Conservation (phyloP, 768 basidiomycete genomes). For the Lanmaoa rubissima region DNA sequence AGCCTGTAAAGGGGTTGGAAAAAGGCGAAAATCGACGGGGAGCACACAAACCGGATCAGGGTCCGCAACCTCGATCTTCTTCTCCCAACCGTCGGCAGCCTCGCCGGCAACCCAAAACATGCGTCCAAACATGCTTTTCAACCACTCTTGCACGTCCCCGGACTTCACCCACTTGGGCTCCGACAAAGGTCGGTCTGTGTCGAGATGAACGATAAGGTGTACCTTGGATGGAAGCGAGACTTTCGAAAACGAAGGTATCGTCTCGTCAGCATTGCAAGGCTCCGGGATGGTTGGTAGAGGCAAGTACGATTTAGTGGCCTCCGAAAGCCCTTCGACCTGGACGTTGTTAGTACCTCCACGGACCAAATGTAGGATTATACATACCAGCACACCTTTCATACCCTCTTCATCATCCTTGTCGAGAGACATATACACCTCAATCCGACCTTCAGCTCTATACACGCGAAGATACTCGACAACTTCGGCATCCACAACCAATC, state of each 20-base stretch:
- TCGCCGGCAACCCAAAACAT: conserved; percentile 87
- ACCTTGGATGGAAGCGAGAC: conserved; percentile 50
- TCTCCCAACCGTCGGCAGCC: conserved; percentile 90
- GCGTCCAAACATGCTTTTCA: conserved; percentile 81
- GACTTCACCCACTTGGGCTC: conserved; percentile 97
- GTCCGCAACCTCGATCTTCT: conserved; percentile 87
- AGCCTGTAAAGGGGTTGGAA: conserved; percentile 47
- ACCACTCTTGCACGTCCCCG: conserved; percentile 93
- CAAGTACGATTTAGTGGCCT: conserved; percentile 67
- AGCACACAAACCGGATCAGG: conserved; percentile 82
- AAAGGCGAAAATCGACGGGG: not conserved
- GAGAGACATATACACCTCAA: conserved; percentile 74
- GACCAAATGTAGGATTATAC: conserved; percentile 26
- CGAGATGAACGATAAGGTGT: conserved; percentile 75
- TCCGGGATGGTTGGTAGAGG: conserved; percentile 49
- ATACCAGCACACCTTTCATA: conserved; percentile 74
- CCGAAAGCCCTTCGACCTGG: conserved; percentile 75
- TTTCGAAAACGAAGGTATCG: conserved; percentile 72
- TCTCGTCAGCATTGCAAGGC: conserved; percentile 49
- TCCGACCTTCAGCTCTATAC: conserved; percentile 76
- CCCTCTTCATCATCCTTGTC: conserved; percentile 52
- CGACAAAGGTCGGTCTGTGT: conserved; percentile 83
- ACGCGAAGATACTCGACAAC: conserved; percentile 81
- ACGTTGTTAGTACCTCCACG: conserved; percentile 8
- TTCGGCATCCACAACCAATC: conserved; percentile 87